A percentile compares a stretch with the other conserved stretches of the same genome.
Evolutionary conservation across 2,329 filamentous ascomycete species (phyloP).

Genomic region (Herpotrichia juniperi): DNA sequence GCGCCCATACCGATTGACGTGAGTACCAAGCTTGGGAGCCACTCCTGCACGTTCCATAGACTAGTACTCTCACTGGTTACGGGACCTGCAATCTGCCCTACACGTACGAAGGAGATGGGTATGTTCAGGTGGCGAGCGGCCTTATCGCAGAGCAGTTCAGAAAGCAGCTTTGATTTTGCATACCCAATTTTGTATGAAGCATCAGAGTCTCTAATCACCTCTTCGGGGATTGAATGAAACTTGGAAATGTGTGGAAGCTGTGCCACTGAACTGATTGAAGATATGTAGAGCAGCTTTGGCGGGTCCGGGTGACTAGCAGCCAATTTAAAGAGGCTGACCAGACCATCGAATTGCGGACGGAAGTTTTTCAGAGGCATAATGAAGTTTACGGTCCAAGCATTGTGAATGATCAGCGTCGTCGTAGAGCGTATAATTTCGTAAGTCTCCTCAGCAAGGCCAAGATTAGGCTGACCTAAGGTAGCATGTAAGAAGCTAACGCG

Average conservation of each 20-base stretch:
- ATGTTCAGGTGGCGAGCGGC: conserved; percentile 33
- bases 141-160: conserved; percentile 35
- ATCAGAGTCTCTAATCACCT: conserved; percentile 28
- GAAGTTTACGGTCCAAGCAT: conserved; percentile 63
- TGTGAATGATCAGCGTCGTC: conserved; percentile 56
- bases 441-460: conserved; percentile 45
- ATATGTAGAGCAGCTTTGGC: conserved; percentile 45
- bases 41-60: conserved; percentile 32
- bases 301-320: conserved; percentile 4
- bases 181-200: conserved; percentile 36
- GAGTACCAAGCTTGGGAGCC: conserved; percentile 33
- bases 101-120: conserved; percentile 28
- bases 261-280: conserved; percentile 44
- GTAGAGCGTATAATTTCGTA: conserved; percentile 16
- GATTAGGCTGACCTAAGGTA: conserved; percentile 21
- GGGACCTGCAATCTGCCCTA: conserved; percentile 40
- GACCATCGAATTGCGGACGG: conserved; percentile 13
- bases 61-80: conserved; percentile 16
- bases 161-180: conserved; percentile 46
- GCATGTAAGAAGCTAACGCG: conserved; percentile 17
- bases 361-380: conserved; percentile 34
- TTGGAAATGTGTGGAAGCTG: conserved; percentile 6
- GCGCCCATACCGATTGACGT: conserved; percentile 24
- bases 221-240: conserved; percentile 34
- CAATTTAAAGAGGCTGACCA: conserved; percentile 16